phyloP scores from a whole-genome alignment of 371 early-diverging fungal species.

The Syncephalastrum monosporum region DNA sequence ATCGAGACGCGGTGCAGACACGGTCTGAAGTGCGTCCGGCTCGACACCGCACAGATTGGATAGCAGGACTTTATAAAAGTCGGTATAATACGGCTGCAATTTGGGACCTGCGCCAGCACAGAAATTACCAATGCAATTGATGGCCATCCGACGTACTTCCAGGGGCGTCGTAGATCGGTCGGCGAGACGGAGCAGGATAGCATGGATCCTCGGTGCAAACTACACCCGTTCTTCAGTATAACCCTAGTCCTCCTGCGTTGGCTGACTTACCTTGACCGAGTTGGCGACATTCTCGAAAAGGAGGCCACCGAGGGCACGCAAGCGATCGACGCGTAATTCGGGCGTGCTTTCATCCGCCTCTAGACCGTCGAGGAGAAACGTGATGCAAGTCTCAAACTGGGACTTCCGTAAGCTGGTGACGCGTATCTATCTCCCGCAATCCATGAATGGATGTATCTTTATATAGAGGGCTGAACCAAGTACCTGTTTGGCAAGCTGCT shows the following conservation, averaged over 20 bases:
- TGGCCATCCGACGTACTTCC: conserved; percentile 61
- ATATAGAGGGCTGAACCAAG: background rate
- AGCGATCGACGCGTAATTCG: conserved; percentile 36
- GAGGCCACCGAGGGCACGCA: conserved; percentile 48
- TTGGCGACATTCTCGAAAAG: conserved; percentile 46
- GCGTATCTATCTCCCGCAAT: conserved; percentile 26
- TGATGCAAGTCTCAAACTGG: conserved; percentile 33
- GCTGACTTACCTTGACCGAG: conserved; percentile 26
- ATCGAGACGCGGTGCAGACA: conserved; percentile 30
- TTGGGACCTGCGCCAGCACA: conserved; percentile 46
- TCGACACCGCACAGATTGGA: conserved; percentile 37
- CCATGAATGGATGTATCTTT: background rate
- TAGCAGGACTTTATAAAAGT: conserved; percentile 43
- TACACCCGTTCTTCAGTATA: conserved; percentile 1
- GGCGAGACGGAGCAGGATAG: conserved; percentile 28
- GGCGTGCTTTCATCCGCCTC: conserved; percentile 16
- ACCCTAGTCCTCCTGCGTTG: background rate
- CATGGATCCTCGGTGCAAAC: conserved; percentile 28
- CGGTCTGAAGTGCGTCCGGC: conserved; percentile 29
- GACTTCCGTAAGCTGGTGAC: conserved; percentile 29
- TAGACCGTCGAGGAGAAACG: conserved; percentile 34
- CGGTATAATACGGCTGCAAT: conserved; percentile 33
- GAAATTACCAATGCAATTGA: conserved; percentile 62
- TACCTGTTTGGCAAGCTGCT: conserved; percentile 45
- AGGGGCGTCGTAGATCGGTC: conserved; percentile 30